Evolutionary conservation across 2,329 filamentous ascomycete species (phyloP).

Genomic region (Ophiostoma angusticollis): DNA sequence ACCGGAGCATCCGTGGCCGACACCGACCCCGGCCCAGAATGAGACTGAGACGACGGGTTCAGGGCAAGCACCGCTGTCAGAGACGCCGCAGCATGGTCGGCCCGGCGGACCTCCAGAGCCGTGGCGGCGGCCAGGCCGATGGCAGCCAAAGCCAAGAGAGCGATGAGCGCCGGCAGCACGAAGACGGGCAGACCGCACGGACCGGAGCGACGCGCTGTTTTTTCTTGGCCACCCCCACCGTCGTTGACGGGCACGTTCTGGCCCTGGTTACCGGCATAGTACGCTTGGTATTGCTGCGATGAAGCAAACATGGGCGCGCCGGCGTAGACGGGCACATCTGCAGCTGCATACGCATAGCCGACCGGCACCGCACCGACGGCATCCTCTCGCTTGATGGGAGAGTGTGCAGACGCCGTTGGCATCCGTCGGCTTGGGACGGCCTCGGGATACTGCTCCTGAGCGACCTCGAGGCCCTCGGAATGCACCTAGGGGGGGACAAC

Average conservation of each 20-base stretch:
- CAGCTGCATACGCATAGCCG: too few relatives aligned
- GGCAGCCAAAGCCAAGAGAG: conserved; percentile 26
- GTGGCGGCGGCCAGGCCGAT: conserved; percentile 33
- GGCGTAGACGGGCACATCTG: not conserved
- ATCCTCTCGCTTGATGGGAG: too few relatives aligned
- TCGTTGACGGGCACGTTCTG: not conserved
- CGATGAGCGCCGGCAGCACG: conserved; percentile 28
- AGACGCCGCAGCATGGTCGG: conserved; percentile 21
- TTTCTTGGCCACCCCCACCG: too few relatives aligned
- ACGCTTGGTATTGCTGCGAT: not conserved
- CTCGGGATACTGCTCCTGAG: conserved; percentile 6
- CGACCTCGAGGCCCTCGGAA: conserved; percentile 7
- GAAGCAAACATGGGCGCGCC: not conserved
- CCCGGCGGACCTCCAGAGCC: conserved; percentile 27
- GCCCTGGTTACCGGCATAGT: not conserved
- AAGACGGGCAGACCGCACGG: conserved; percentile 26
- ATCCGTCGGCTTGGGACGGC: not conserved
- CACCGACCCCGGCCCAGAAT: too few relatives aligned
- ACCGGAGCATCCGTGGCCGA: too few relatives aligned
- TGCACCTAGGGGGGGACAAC: too few relatives aligned
- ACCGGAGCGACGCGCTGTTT: too few relatives aligned
- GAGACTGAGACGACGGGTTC: too few relatives aligned
- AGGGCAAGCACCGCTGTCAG: too few relatives aligned
- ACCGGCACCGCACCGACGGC: too few relatives aligned
- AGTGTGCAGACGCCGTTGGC: not conserved